Percentiles rank a stretch among this genome's conserved stretches.
Evolutionary conservation across 306 rosid species (phyloP).

Genomic region (Ormosia emarginata): DNA sequence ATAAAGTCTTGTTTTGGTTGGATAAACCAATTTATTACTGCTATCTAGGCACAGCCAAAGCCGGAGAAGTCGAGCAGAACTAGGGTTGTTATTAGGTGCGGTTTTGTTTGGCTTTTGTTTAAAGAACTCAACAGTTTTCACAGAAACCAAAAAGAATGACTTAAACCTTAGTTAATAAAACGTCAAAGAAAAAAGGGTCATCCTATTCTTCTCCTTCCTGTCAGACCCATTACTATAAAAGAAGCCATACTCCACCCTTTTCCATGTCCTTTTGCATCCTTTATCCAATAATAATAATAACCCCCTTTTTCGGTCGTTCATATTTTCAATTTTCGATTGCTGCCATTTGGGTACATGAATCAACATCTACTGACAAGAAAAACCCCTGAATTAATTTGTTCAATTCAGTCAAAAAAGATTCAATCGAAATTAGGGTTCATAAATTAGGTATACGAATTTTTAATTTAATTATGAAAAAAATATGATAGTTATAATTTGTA

Average conservation of each 20-base stretch:
- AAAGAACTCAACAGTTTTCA: neutral
- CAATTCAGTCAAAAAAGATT: too few relatives aligned
- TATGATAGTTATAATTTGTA: too few relatives aligned
- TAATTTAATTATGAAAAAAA: too few relatives aligned
- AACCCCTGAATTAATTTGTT: too few relatives aligned
- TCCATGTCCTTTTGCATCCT: conserved; percentile 5
- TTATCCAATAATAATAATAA: conserved; percentile 13
- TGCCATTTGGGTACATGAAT: too few relatives aligned
- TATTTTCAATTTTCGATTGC: too few relatives aligned
- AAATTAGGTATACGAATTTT: too few relatives aligned
- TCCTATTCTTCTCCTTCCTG: conserved; percentile 36
- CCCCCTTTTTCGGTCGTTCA: conserved; percentile 4
- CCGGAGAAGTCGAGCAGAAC: neutral
- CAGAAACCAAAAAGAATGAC: neutral
- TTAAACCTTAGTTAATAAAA: conserved; percentile 19
- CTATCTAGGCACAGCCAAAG: neutral
- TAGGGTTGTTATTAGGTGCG: too few relatives aligned
- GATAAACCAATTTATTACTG: neutral
- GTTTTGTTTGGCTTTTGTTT: neutral
- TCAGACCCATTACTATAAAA: conserved; percentile 81
- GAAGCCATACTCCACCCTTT: conserved; percentile 39
- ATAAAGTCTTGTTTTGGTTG: neutral
- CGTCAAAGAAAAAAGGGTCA: conserved; percentile 52
- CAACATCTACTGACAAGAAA: too few relatives aligned
- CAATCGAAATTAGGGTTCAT: too few relatives aligned